phyloP scores from a whole-genome alignment of 306 rosid genomes.

The Datisca glomerata region DNA sequence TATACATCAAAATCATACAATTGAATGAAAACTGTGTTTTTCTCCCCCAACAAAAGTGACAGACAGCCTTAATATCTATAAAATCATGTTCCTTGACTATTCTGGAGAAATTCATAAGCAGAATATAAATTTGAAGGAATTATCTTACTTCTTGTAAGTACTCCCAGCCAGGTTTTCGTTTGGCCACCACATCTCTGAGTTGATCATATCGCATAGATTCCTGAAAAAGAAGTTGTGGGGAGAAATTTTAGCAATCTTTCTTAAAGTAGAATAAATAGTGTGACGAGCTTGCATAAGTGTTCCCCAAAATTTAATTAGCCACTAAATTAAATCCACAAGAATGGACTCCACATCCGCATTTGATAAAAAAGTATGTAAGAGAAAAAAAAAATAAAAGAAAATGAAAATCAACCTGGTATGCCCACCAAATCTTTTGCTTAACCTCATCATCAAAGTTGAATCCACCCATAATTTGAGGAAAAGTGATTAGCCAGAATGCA shows the following conservation, averaged over 20 bases:
- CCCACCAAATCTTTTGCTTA: constrained; percentile 88
- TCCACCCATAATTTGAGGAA: constrained; percentile 85
- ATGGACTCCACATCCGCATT: too few species aligned
- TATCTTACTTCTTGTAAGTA: constrained; percentile 69
- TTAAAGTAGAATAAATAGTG: not conserved
- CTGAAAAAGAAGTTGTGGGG: constrained; percentile 23
- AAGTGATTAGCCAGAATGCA: constrained; percentile 84
- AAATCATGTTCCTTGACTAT: too few species aligned
- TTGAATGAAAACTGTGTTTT: too few species aligned
- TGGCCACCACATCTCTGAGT: constrained; percentile 81
- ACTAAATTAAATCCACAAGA: too few species aligned
- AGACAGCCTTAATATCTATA: too few species aligned
- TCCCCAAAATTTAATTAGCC: not conserved
- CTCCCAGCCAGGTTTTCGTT: constrained; percentile 95
- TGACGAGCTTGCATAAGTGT: not conserved
- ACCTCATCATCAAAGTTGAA: constrained; percentile 66
- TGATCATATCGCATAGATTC: constrained; percentile 76
- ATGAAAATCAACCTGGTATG: constrained; percentile 64
- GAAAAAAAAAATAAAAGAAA: too few species aligned
- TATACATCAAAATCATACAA: too few species aligned
- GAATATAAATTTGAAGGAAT: constrained; percentile 12
- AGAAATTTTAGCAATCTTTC: constrained; percentile 4
- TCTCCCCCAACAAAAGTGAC: too few species aligned
- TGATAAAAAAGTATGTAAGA: too few species aligned
- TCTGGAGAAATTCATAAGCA: constrained; percentile 3